Percentiles rank a stretch among this genome's conserved stretches.
These are phyloP conservation scores for Escovopsis sp. DNA, from an alignment of 2,329 filamentous ascomycete species.

Conservation along the genomic window DNA sequence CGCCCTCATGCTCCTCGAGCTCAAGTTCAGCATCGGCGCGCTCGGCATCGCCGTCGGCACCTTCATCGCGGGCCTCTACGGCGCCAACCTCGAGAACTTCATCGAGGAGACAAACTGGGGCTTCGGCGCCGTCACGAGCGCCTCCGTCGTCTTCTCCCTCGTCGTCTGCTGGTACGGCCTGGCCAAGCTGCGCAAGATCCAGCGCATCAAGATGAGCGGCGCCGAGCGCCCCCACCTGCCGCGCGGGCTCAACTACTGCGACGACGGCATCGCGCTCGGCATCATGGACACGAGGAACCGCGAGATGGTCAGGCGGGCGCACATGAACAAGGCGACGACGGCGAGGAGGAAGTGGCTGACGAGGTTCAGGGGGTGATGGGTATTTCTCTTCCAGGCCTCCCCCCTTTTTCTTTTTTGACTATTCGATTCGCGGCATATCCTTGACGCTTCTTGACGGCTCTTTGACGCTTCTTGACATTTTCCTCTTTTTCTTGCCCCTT, in stretches of 20 bases:
- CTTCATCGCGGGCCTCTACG: constrained; percentile 95
- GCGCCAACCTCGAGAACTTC: constrained; percentile 98
- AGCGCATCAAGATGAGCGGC: constrained; percentile 71
- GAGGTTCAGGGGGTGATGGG: constrained; percentile 1
- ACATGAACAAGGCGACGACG: constrained; percentile 30
- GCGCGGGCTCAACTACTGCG: constrained; percentile 27
- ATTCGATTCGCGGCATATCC: too few relatives aligned
- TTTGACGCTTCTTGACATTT: too few relatives aligned
- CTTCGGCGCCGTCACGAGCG: constrained; percentile 59
- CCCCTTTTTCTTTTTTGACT: too few relatives aligned
- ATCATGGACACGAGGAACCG: constrained; percentile 40
- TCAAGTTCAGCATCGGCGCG: constrained; percentile 92
- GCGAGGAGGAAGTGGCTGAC: constrained; percentile 21
- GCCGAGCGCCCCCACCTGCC: constrained; percentile 25
- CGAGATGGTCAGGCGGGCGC: constrained; percentile 37
- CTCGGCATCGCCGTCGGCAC: constrained; percentile 90
- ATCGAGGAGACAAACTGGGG: constrained; percentile 87
- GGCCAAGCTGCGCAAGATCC: constrained; percentile 67
- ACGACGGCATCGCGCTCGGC: too few relatives aligned
- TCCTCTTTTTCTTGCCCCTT: too few relatives aligned
- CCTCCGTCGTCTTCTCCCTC: constrained; percentile 58
- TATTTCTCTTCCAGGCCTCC: too few relatives aligned
- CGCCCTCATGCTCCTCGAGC: constrained; percentile 89
- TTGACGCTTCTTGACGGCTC: too few relatives aligned
- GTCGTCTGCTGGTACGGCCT: constrained; percentile 76